Base-by-base conservation (phyloP, 768 basidiomycete genomes). In the Leucocoprinus birnbaumii region DNA sequence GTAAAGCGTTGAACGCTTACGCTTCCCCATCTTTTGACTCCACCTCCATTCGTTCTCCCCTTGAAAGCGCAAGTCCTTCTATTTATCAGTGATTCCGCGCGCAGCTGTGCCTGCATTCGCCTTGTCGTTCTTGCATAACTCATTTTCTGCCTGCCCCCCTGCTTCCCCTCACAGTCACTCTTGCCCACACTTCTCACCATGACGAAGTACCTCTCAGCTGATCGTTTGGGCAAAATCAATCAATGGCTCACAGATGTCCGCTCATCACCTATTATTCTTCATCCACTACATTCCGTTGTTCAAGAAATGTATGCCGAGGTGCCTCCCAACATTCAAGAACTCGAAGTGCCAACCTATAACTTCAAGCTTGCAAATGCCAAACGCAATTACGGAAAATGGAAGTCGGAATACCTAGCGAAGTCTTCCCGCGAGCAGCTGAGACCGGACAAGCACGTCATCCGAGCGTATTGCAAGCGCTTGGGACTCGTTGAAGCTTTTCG, bases 231-330 rank as follows among this genome's bases (percentile, higher is more conserved):
- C 41, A 55, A 55, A 35, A 49, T 55, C 31, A 9, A 48, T 9
- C 40, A 43, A 49, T 55, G 54, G 54, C 47, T 55, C 24, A 22
- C 19, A 19, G 54, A 48, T 4, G 42, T 55, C 8, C 54, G 35
- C 21, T 48, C 9, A 21, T 41, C 54, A 43, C 48, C 54, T n/a
- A 43, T 55, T 13, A 26, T 55, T 22, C 54, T 55, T 24, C 40
- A 48, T n/a, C 54, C 54, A 2, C 31, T 48, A 18, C 54, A 44
- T 16, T 31, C 40, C 18, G 24, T 49, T 16, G 21, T 55, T n/a
- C 46, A 55, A 49, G 54, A 55, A 14, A 26, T 34, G 16, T 31
- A 27, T 34, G 19, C 41, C 11, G 54, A 55, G 26, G 8, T 19
- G 18, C 40, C 46, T 2, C 34, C 41, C 8, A 43, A 49, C 27